A percentile compares a stretch with the other conserved stretches of the same genome.
phyloP scores from a whole-genome alignment of 805 yeast species.

The Kurtzmaniella fragi region DNA sequence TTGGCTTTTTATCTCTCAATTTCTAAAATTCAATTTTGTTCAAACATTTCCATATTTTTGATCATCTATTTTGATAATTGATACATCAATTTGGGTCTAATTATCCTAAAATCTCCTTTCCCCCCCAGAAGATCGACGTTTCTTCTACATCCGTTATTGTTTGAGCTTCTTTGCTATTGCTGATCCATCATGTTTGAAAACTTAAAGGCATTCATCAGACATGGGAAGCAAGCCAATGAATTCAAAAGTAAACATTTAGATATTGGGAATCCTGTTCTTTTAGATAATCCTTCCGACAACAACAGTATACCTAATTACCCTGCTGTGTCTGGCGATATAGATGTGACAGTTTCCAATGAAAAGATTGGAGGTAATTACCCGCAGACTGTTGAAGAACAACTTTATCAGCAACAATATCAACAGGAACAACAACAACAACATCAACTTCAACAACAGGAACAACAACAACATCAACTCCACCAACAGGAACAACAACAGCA shows the following conservation, averaged over 20 bases:
- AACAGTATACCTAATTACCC: conserved; percentile 2
- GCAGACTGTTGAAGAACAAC: background rate
- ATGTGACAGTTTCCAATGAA: background rate
- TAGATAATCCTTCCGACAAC: background rate
- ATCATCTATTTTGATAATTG: too few relatives aligned
- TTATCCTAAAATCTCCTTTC: background rate
- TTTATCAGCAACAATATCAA: background rate
- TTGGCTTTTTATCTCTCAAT: too few relatives aligned
- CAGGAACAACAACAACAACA: background rate
- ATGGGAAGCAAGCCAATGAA: conserved; percentile 55
- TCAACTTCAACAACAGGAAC: background rate
- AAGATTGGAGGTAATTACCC: background rate
- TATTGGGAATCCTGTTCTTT: background rate
- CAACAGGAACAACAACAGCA: background rate
- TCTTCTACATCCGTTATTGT: too few relatives aligned
- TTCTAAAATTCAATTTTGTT: too few relatives aligned
- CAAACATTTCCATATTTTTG: too few relatives aligned
- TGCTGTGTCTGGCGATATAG: background rate
- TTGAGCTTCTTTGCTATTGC: too few relatives aligned
- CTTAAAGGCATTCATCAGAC: conserved; percentile 57
- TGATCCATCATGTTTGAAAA: conserved; percentile 35
- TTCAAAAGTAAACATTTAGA: conserved; percentile 10
- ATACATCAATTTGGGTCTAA: too few relatives aligned
- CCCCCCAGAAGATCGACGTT: too few relatives aligned
- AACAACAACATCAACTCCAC: background rate